Evolutionary conservation across 2,329 filamentous ascomycete genomes (phyloP), one percentile per base, ranked within the genome.

Genomic region (Monosporascus cannonballus): DNA sequence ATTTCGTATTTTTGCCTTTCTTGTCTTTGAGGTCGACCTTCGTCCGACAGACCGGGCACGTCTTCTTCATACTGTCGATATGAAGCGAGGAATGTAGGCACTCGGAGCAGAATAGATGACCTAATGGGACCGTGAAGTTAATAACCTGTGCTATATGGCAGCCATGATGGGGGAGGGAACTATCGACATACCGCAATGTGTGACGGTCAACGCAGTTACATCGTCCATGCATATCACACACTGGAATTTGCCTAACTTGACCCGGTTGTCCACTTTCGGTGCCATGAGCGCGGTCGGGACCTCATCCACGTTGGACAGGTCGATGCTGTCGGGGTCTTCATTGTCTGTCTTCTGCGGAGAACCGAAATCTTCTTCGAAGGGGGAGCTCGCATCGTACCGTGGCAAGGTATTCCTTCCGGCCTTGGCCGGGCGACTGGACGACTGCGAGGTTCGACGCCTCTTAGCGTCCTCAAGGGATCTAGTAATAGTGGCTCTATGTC

Each of bases 191-290:
- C 84, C 84, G 67, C 84, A 87, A 66, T 85, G 80, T 3, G 84
- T 87, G 46, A 85, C 78, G 1, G 81, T 85, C 55, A 87, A 61
- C 27, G 74, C 71, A 2, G 75, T 77, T 25, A 74, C 77, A 55
- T 81, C 74, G 55, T 86, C 84, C 80, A 86, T 83, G 67, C 84
- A 87, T 53, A 87, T 86, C 44, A 83, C 81, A 56, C 84, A 87
- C 66, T 86, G 80, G 47, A 85, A 83, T 4, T 73, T 71, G 45
- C 75, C 72, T 17, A 87, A 66, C 64, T 79, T 82, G 61, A 74
- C 66, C 49, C 68, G 73, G 11, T 76, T 79, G 49, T 79, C 77
- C 48, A 73, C 70, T 51, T 75, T 71, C 11, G 73, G 73, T 55
- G 72, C 70, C 54, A 70, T 67, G n/a, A 76, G 64, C 47, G 76